Conservation (phyloP, 163 green algal genomes). For the Scenedesmus sp. region DNA sequence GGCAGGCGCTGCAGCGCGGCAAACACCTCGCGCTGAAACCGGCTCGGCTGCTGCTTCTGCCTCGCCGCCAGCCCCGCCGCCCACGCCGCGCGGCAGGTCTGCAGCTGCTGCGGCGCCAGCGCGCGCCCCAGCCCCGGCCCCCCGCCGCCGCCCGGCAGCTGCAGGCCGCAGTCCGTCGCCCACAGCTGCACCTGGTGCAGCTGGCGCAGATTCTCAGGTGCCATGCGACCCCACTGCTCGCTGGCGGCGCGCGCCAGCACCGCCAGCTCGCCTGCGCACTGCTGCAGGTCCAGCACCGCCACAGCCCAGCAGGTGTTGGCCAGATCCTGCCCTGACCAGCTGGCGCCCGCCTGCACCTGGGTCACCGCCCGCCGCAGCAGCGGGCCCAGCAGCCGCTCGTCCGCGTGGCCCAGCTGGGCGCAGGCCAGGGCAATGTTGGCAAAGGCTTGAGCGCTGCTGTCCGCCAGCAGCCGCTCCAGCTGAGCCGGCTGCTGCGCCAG, state of each 20-base stretch:
- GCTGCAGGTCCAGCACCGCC: conserved; percentile 6
- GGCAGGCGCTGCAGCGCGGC: background rate
- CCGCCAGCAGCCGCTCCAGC: too few relatives aligned
- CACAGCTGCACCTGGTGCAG: conserved; percentile 26
- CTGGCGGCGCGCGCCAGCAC: background rate
- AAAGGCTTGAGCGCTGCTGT: background rate
- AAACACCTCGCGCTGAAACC: background rate
- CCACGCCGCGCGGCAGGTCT: background rate
- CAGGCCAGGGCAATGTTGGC: background rate
- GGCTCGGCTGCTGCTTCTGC: background rate
- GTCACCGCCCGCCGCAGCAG: background rate
- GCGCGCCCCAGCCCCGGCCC: background rate
- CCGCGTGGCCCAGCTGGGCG: background rate
- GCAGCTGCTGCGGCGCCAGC: conserved; percentile 14
- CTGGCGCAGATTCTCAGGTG: background rate
- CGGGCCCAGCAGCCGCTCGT: background rate
- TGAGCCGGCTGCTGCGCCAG: too few relatives aligned
- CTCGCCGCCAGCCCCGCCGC: background rate
- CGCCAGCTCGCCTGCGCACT: background rate
- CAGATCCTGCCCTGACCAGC: background rate
- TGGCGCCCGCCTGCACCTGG: background rate
- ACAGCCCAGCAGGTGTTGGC: conserved; percentile 5
- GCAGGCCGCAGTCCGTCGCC: background rate
- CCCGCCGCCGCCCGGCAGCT: too few relatives aligned
- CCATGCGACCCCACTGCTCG: background rate